Percentiles rank a stretch among this genome's conserved stretches.
Evolutionary conservation across 441 rosid species (phyloP).

Genomic region (Gossypium gossypioides): DNA sequence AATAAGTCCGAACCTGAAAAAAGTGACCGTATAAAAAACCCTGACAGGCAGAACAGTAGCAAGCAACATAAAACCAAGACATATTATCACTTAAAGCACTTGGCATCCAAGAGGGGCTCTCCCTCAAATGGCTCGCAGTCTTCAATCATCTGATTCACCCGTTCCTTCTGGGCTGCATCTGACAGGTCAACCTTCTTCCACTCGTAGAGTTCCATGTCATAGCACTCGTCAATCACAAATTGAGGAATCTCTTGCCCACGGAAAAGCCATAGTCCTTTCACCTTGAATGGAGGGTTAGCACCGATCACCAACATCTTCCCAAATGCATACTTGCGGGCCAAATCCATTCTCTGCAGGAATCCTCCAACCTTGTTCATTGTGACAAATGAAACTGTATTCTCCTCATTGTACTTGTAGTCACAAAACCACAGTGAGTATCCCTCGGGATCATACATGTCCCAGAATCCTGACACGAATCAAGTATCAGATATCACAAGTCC

Average conservation of each 20-base stretch:
- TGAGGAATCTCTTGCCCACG: slow-evolving; percentile 78
- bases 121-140: slow-evolving; percentile 88
- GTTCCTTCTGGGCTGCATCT: slow-evolving; percentile 78
- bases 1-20: no score
- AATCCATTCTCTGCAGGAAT: slow-evolving; percentile 85
- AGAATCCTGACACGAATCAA: slow-evolving; percentile 47
- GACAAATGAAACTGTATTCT: slow-evolving; percentile 74
- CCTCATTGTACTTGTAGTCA: slow-evolving; percentile 86
- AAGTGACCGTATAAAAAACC: no score
- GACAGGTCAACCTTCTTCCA: slow-evolving; percentile 79
- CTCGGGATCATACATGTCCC: slow-evolving; percentile 97
- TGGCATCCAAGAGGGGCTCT: slow-evolving; percentile 81
- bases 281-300: slow-evolving; percentile 64
- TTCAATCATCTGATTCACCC: slow-evolving; percentile 87
- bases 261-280: slow-evolving; percentile 92
- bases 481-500: no score
- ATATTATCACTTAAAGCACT: slow-evolving; percentile 67
- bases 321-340: slow-evolving; percentile 84
- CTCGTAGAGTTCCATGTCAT: slow-evolving; percentile 27
- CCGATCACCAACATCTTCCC: slow-evolving; percentile 91
- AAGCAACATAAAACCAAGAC: no score
- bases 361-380: slow-evolving; percentile 86
- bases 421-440: slow-evolving; percentile 96
- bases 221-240: slow-evolving; percentile 71
- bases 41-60: no score